phyloP scores from a whole-genome alignment of 371 early-diverging fungal genomes.

The Conidiobolus incongruus region DNA sequence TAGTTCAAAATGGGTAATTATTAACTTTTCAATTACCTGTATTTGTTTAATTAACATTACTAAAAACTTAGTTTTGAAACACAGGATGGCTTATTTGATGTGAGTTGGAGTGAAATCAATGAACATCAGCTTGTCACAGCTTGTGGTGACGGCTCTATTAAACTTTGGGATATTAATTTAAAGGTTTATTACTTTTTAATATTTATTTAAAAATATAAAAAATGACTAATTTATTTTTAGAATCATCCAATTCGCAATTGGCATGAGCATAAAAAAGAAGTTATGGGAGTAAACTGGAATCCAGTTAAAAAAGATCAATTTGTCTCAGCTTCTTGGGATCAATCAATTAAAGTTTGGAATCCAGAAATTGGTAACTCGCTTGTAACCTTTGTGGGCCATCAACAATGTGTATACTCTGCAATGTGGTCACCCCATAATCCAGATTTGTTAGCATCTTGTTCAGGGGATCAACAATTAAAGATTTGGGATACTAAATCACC shows the following conservation, averaged over 20 bases:
- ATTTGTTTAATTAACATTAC: background rate
- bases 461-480: conserved; percentile 73
- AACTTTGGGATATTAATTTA: conserved; percentile 72
- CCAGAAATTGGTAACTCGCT: conserved; percentile 58
- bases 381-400: conserved; percentile 60
- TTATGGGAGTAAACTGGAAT: conserved; percentile 86
- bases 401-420: conserved; percentile 69
- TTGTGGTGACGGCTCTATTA: conserved; percentile 84
- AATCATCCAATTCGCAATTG: conserved; percentile 75
- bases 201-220: too few relatives aligned
- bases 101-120: conserved; percentile 82
- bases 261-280: conserved; percentile 85
- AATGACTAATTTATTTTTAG: too few relatives aligned
- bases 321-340: conserved; percentile 83
- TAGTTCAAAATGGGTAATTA: conserved; percentile 39
- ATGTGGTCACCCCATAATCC: conserved; percentile 65
- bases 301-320: conserved; percentile 64
- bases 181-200: conserved; percentile 31
- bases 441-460: conserved; percentile 59
- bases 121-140: conserved; percentile 79
- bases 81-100: conserved; percentile 84
- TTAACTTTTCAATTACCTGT: background rate
- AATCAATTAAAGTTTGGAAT: conserved; percentile 78
- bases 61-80: conserved; percentile 50
- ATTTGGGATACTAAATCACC: conserved; percentile 61